These are phyloP conservation scores for Tricholomella constricta DNA, from an alignment of 768 basidiomycete species.

Conservation along the genomic window DNA sequence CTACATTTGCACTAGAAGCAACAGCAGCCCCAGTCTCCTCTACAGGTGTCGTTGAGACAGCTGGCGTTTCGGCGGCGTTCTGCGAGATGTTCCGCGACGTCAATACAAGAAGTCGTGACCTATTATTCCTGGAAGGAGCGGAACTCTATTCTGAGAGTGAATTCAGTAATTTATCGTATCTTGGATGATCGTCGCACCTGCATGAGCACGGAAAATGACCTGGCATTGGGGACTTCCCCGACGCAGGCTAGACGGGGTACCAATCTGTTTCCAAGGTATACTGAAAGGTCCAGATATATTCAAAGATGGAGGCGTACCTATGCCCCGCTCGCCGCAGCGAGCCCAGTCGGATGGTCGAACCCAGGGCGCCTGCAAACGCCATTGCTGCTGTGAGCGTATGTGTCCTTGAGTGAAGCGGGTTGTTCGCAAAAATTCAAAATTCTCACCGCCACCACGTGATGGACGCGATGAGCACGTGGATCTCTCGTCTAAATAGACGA, in stretches of 20 bases:
- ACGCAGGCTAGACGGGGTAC: slow-evolving; percentile 12
- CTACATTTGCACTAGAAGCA: not conserved
- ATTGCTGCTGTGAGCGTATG: slow-evolving; percentile 4
- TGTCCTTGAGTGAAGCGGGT: not conserved
- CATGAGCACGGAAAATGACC: slow-evolving; percentile 22
- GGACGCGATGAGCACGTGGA: not conserved
- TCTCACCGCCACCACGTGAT: slow-evolving; percentile 12
- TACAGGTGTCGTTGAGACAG: slow-evolving; percentile 4
- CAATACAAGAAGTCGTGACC: slow-evolving; percentile 7
- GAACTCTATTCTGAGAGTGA: slow-evolving; percentile 15
- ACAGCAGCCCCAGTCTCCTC: slow-evolving; percentile 1
- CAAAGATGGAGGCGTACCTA: slow-evolving; percentile 7
- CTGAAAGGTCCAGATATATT: not conserved
- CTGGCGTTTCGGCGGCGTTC: slow-evolving; percentile 17
- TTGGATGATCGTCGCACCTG: slow-evolving; percentile 16
- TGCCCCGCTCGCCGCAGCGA: slow-evolving; percentile 12
- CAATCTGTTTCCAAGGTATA: slow-evolving; percentile 7
- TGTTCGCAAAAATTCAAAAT: not conserved
- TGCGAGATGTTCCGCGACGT: slow-evolving; percentile 17
- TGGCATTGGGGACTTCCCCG: slow-evolving; percentile 7
- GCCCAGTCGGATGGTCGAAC: slow-evolving; percentile 13
- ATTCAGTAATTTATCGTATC: slow-evolving; percentile 5
- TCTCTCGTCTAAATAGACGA: too few relatives aligned
- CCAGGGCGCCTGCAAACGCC: slow-evolving; percentile 19
- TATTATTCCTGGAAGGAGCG: slow-evolving; percentile 9